Conservation (phyloP, 2,329 filamentous ascomycete species). For the Sporothrix humicola region DNA sequence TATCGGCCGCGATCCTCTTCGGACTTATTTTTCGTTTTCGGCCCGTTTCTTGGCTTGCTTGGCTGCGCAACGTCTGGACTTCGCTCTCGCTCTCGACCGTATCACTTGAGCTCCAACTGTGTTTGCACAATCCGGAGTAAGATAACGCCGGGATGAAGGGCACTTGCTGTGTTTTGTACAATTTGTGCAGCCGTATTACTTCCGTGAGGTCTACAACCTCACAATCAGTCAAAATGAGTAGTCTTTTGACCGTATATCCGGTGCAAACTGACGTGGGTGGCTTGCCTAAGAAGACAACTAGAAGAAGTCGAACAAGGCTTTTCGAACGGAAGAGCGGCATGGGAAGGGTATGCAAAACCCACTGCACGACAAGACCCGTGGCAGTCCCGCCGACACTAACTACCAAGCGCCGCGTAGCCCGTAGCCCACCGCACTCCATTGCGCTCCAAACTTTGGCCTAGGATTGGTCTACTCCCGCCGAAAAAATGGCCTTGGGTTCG, state of each 20-base stretch:
- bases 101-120: background rate
- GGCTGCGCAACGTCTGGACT: background rate
- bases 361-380: background rate
- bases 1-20: too few relatives aligned
- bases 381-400: slow-evolving; percentile 16
- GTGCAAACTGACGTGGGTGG: background rate
- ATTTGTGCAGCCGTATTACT: background rate
- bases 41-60: slow-evolving; percentile 11
- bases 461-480: background rate
- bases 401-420: slow-evolving; percentile 22
- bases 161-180: background rate
- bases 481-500: background rate
- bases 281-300: background rate
- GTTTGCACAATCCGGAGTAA: too few relatives aligned
- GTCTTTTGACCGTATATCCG: background rate
- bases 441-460: background rate
- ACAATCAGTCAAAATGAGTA: background rate
- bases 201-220: background rate
- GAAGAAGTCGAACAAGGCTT: background rate
- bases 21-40: slow-evolving; percentile 4
- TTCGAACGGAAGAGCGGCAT: slow-evolving; percentile 3
- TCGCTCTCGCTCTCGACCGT: slow-evolving; percentile 1
- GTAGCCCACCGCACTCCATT: background rate
- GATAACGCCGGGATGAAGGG: background rate
- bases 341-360: background rate